These are phyloP conservation scores for Cicer bijugum DNA, from an alignment of 306 rosid genomes.

Conservation along the genomic window DNA sequence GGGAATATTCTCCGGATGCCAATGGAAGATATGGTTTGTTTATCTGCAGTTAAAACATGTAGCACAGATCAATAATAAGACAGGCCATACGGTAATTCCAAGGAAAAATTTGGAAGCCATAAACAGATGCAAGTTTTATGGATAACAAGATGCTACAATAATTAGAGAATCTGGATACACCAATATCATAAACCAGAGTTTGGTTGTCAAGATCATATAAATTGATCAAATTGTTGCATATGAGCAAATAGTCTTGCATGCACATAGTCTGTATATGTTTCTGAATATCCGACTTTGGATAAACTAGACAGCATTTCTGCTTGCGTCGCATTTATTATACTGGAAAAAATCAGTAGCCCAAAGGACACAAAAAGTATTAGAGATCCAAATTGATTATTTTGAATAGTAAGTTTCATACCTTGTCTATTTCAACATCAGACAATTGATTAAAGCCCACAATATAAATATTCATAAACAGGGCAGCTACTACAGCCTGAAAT, in stretches of 20 bases:
- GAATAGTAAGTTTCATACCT: slow-evolving; percentile 56
- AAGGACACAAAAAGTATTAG: neutral
- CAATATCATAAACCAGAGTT: slow-evolving; percentile 5
- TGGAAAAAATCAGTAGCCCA: slow-evolving; percentile 6
- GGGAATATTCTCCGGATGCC: slow-evolving; percentile 96
- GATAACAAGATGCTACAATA: slow-evolving; percentile 29
- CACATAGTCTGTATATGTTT: slow-evolving; percentile 6
- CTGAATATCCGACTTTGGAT: slow-evolving; percentile 31
- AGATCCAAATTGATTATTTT: slow-evolving; percentile 16
- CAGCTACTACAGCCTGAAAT: slow-evolving; percentile 91
- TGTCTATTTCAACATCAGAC: slow-evolving; percentile 91
- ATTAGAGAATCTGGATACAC: slow-evolving; percentile 13
- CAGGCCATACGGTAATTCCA: slow-evolving; percentile 24
- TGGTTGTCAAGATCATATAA: slow-evolving; percentile 18
- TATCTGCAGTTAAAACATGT: slow-evolving; percentile 62
- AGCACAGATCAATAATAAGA: slow-evolving; percentile 35
- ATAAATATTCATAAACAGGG: slow-evolving; percentile 91
- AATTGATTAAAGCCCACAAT: slow-evolving; percentile 93
- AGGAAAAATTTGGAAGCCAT: slow-evolving; percentile 1
- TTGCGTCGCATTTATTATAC: neutral
- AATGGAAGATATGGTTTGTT: slow-evolving; percentile 98
- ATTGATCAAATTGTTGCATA: slow-evolving; percentile 25
- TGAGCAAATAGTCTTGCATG: neutral
- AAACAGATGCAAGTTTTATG: slow-evolving; percentile 20
- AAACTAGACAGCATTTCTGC: slow-evolving; percentile 8